These are phyloP conservation scores for Quercus aquifolioides DNA, from an alignment of 306 rosid genomes.

Conservation along the genomic window DNA sequence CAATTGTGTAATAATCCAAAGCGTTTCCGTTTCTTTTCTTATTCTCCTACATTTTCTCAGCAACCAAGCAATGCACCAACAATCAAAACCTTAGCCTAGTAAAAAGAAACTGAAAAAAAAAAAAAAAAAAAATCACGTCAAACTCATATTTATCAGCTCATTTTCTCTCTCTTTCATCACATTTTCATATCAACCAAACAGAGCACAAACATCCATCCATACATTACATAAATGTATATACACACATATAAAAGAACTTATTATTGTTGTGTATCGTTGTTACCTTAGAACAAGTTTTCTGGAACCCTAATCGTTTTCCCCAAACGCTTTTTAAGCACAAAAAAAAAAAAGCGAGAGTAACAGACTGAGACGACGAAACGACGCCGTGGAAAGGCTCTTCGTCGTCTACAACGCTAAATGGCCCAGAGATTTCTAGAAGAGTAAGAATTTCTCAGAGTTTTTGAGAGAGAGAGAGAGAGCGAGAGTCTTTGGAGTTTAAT, in stretches of 20 bases:
- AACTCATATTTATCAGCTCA: background rate
- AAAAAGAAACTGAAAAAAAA: background rate
- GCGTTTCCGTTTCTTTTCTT: background rate
- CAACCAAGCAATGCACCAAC: background rate
- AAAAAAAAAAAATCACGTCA: background rate
- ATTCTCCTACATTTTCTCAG: background rate
- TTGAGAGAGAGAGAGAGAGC: background rate
- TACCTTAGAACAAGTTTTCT: background rate
- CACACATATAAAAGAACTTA: background rate
- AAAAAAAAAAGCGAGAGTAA: background rate
- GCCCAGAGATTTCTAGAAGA: too few relatives aligned
- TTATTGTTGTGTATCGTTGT: background rate
- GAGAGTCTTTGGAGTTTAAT: background rate
- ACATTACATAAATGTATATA: too few relatives aligned
- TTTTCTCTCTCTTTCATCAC: background rate
- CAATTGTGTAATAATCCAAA: background rate
- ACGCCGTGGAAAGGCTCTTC: background rate
- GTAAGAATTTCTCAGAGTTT: too few relatives aligned
- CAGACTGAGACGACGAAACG: background rate
- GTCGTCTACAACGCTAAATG: too few relatives aligned
- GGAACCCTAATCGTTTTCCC: background rate
- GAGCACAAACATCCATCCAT: background rate
- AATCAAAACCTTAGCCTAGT: background rate
- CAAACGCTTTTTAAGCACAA: background rate
- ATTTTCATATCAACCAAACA: conserved; percentile 4